A percentile compares a stretch with the other conserved stretches of the same genome.
Conservation (phyloP, 345 rosid genomes). For the Carallia brachiata region DNA sequence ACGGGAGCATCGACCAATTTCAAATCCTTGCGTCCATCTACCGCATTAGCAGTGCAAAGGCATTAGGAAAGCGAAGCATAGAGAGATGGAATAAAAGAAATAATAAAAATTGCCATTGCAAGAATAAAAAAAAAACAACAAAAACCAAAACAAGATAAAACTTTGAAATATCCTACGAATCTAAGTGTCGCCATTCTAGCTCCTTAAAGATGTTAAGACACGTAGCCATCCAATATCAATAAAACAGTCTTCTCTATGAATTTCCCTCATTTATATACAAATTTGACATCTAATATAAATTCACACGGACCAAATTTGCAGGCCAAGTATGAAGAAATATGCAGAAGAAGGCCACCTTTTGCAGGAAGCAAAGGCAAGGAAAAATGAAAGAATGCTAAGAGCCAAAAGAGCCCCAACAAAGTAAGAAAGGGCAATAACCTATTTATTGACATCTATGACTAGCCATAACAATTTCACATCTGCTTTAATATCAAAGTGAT, state of each 20-base stretch:
- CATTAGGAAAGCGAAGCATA: not conserved
- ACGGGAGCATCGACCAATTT: slow-evolving; percentile 98
- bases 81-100: not conserved
- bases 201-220: not conserved
- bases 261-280: too few relatives aligned
- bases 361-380: not conserved
- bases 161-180: not conserved
- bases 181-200: not conserved
- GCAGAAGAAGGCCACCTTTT: not conserved
- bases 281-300: too few relatives aligned
- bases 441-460: not conserved
- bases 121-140: not conserved
- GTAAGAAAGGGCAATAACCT: not conserved
- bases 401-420: not conserved
- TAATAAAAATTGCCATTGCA: not conserved
- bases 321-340: too few relatives aligned
- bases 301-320: too few relatives aligned
- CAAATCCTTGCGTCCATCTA: slow-evolving; percentile 71
- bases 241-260: not conserved
- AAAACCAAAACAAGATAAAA: not conserved
- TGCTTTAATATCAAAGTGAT: too few relatives aligned
- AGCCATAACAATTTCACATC: not conserved
- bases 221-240: not conserved
- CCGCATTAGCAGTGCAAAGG: slow-evolving; percentile 15
- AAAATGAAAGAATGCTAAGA: not conserved